Conservation (phyloP, 345 rosid species). For the Gossypium rotundifolium region DNA sequence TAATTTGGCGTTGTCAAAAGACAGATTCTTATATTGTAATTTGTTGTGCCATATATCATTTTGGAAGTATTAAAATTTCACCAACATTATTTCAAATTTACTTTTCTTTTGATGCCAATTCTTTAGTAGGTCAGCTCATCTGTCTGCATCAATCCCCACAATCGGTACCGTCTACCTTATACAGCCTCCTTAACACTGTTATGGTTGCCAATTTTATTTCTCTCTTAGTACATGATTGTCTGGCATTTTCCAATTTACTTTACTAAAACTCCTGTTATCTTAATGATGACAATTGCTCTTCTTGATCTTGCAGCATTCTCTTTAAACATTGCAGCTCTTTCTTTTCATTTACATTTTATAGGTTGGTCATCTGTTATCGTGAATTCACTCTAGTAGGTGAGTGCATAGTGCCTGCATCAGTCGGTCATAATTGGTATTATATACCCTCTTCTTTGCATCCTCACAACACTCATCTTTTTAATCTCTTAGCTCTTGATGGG, state of each 20-base stretch:
- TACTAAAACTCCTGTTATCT: not conserved
- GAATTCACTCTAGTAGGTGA: not conserved
- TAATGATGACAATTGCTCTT: not conserved
- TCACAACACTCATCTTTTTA: not conserved
- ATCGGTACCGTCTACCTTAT: not conserved
- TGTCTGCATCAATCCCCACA: conserved; percentile 4
- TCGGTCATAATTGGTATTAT: not conserved
- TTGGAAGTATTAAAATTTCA: not conserved
- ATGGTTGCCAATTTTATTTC: not conserved
- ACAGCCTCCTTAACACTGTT: not conserved
- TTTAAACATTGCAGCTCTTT: not conserved
- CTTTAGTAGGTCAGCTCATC: conserved; percentile 9
- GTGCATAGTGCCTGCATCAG: not conserved
- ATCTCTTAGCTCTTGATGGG: not conserved
- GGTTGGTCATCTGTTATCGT: not conserved
- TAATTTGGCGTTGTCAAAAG: conserved; percentile 13
- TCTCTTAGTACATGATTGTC: not conserved
- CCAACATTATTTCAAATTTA: conserved; percentile 14
- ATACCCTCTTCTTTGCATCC: not conserved
- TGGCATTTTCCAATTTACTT: not conserved
- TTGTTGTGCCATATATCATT: conserved; percentile 12
- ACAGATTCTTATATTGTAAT: conserved; percentile 17
- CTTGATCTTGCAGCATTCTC: not conserved
- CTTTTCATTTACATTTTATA: not conserved
- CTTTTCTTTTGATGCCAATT: conserved; percentile 2